Evolutionary conservation across 2,329 filamentous ascomycete genomes (phyloP).

Genomic region (Pseudofabraea citricarpa): DNA sequence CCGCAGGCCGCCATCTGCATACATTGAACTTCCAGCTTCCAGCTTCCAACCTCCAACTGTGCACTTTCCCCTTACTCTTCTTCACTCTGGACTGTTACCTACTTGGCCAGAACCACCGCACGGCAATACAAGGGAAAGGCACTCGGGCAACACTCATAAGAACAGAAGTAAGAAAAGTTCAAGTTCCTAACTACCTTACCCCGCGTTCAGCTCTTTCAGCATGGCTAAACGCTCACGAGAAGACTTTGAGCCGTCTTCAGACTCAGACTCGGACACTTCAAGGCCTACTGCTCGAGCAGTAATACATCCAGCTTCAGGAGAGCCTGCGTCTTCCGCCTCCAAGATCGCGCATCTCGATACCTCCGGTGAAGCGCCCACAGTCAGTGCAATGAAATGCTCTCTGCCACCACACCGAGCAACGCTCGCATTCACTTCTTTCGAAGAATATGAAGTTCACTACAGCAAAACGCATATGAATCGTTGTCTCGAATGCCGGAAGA

Average conservation of each 20-base stretch:
- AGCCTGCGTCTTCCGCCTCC: slow-evolving; percentile 25
- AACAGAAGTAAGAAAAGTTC: slow-evolving; percentile 2
- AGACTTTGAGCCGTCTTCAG: slow-evolving; percentile 39
- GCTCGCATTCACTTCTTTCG: slow-evolving; percentile 67
- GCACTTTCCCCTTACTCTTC: too few relatives aligned
- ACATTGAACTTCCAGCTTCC: too few relatives aligned
- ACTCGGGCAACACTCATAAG: slow-evolving; percentile 2
- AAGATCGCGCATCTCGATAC: slow-evolving; percentile 59
- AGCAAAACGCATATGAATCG: slow-evolving; percentile 74
- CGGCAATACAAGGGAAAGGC: too few relatives aligned
- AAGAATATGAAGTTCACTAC: slow-evolving; percentile 87
- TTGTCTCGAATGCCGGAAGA: slow-evolving; percentile 78
- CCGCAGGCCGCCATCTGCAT: too few relatives aligned
- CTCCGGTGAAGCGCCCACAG: slow-evolving; percentile 17
- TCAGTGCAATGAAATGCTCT: slow-evolving; percentile 65
- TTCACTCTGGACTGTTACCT: too few relatives aligned
- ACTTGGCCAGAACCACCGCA: too few relatives aligned
- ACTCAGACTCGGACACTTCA: slow-evolving; percentile 21
- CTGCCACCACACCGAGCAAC: slow-evolving; percentile 73
- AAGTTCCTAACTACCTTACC: slow-evolving; percentile 30
- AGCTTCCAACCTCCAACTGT: too few relatives aligned
- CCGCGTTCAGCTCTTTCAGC: slow-evolving; percentile 24
- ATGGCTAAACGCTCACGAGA: slow-evolving; percentile 60
- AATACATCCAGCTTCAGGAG: slow-evolving; percentile 19
- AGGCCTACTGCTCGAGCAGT: slow-evolving; percentile 17